Evolutionary conservation across 2,329 filamentous ascomycete genomes (phyloP).

Genomic region (Didymosphaeria variabile): DNA sequence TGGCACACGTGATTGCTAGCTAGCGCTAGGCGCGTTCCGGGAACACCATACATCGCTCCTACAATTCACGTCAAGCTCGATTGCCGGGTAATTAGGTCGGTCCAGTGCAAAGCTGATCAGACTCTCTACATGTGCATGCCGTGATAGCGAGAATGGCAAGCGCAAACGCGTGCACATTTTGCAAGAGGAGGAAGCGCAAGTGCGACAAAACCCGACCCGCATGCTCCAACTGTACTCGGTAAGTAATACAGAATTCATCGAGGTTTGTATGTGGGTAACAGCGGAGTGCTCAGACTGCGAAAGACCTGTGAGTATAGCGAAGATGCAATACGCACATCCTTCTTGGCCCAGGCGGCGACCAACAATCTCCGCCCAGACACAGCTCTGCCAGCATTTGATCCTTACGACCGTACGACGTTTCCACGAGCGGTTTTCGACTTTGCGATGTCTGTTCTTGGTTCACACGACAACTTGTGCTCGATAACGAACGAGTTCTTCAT

Average conservation of each 20-base stretch:
- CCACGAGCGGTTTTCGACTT: neutral
- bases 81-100: no score
- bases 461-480: neutral
- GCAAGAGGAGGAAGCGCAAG: constrained; percentile 33
- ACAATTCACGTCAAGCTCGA: no score
- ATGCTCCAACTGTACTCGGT: constrained; percentile 6
- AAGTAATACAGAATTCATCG: neutral
- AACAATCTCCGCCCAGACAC: neutral
- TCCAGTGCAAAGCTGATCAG: no score
- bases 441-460: neutral
- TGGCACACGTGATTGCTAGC: no score
- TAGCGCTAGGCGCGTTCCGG: no score
- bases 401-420: neutral
- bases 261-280: neutral
- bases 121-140: no score
- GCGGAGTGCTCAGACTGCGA: neutral
- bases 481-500: neutral
- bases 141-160: neutral
- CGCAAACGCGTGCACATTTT: constrained; percentile 31
- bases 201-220: neutral
- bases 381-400: neutral
- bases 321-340: neutral
- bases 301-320: neutral
- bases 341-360: neutral
- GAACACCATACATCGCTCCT: no score